These are phyloP conservation scores for Solanum aculeatissimum DNA, from an alignment of 305 asterid genomes.

Conservation along the genomic window DNA sequence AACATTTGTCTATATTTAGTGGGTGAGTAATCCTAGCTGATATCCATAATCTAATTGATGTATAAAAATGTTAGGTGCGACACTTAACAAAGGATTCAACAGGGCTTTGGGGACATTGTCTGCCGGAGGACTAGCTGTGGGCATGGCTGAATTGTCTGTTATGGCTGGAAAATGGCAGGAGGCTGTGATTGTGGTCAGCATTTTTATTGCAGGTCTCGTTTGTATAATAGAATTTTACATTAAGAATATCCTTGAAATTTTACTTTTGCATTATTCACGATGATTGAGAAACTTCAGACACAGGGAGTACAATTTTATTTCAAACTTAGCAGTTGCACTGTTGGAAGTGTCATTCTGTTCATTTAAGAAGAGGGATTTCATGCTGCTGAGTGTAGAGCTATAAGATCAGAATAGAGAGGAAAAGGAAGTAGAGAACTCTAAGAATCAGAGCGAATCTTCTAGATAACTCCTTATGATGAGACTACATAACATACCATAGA, in stretches of 20 bases:
- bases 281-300: neutral
- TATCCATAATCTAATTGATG: neutral
- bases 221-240: neutral
- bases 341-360: neutral
- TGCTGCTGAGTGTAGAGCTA: neutral
- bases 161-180: slow-evolving; percentile 49
- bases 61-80: slow-evolving; percentile 22
- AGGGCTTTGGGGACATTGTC: slow-evolving; percentile 39
- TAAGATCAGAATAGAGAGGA: neutral
- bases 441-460: neutral
- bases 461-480: neutral
- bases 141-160: slow-evolving; percentile 25
- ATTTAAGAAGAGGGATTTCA: neutral
- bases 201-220: slow-evolving; percentile 57
- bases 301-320: neutral
- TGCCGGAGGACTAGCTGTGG: slow-evolving; percentile 35
- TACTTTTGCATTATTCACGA: neutral
- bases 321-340: neutral
- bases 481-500: neutral
- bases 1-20: neutral
- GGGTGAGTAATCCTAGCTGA: neutral
- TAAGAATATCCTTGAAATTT: neutral
- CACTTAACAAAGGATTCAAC: slow-evolving; percentile 37
- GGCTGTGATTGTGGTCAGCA: slow-evolving; percentile 50
- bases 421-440: neutral